Percentiles rank a stretch among this genome's conserved stretches.
phyloP scores from a whole-genome alignment of 305 asterid species.

The Stenogyne calaminthoides region DNA sequence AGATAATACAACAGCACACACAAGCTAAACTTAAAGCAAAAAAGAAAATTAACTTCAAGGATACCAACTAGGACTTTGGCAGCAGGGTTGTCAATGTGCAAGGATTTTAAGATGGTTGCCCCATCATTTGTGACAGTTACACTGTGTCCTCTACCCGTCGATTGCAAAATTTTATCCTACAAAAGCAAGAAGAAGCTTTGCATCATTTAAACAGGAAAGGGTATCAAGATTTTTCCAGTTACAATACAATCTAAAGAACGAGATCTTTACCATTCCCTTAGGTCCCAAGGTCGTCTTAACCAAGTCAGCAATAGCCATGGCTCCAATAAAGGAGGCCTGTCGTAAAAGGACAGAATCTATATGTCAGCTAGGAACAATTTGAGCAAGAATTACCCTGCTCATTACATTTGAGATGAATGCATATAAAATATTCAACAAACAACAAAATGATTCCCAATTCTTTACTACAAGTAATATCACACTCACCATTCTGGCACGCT shows the following conservation, averaged over 20 bases:
- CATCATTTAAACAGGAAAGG: slow-evolving; percentile 1
- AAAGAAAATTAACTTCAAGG: slow-evolving; percentile 35
- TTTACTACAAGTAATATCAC: neutral
- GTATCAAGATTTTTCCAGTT: slow-evolving; percentile 7
- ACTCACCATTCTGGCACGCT: slow-evolving; percentile 94
- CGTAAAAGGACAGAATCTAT: slow-evolving; percentile 9
- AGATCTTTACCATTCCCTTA: slow-evolving; percentile 78
- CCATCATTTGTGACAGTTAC: slow-evolving; percentile 98
- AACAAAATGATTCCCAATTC: neutral
- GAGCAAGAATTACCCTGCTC: neutral
- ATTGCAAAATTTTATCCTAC: slow-evolving; percentile 94
- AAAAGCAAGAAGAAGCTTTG: slow-evolving; percentile 13
- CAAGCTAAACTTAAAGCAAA: neutral
- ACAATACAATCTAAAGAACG: slow-evolving; percentile 15
- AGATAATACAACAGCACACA: neutral
- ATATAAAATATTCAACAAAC: neutral
- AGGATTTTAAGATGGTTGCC: slow-evolving; percentile 93
- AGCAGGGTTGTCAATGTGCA: slow-evolving; percentile 94
- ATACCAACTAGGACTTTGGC: slow-evolving; percentile 98
- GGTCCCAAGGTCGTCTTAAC: slow-evolving; percentile 98
- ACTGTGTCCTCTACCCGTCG: slow-evolving; percentile 89
- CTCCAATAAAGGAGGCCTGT: slow-evolving; percentile 91
- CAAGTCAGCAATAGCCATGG: slow-evolving; percentile 94
- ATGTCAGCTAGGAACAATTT: slow-evolving; percentile 20
- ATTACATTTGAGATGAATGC: neutral